Base-by-base conservation (phyloP, 306 rosid genomes). In the Cotoneaster glaucophyllus region DNA sequence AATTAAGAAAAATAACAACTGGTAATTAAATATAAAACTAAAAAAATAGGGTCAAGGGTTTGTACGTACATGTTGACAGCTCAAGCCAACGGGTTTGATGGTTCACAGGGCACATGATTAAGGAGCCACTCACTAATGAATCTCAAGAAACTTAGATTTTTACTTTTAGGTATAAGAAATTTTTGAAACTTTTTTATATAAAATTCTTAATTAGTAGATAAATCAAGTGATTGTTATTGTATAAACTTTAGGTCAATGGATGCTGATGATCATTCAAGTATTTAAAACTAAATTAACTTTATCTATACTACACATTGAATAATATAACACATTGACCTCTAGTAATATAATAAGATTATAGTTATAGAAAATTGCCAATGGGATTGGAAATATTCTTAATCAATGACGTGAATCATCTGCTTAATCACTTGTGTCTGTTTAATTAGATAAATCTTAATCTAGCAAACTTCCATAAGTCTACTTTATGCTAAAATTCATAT, bases 1-100 rank as follows among this genome's bases (percentile, higher is more conserved):
- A 29, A 18, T 8, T 56, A 56, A 70, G 57, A 58, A 67, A 50
- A 21, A 29, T 28, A 63, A 63, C 75, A 76, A 71, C 54, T 29
- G 39, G 64, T 53, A 67, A 73, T 21, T 22, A 22, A 74, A 14
- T 13, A 63, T 13, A 18, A 31, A 67, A 67, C 44, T 6, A 6
- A 34, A 62, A 22, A 52, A 44, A 11, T 43, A 37, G 8, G n/a
- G 53, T 71, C 57, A 44, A 43, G 73, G 64, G 18, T 71, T 37
- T 25, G n/a, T n/a, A n/a, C 26, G 32, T 24, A 17, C 43, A 63
- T 63, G 68, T 71, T 64, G 62, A 80, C 85, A 86, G 73, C 82
- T 72, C 64, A 71, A 45, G 57, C 74, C 39, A 66, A 74, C 43
- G 39, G 26, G 71, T 37, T 74, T 64, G 53, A 64, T 39, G 17